A percentile compares a stretch with the other conserved stretches of the same genome.
These are phyloP conservation scores for Eucalyptus rudis DNA, from an alignment of 345 rosid genomes.

Conservation along the genomic window DNA sequence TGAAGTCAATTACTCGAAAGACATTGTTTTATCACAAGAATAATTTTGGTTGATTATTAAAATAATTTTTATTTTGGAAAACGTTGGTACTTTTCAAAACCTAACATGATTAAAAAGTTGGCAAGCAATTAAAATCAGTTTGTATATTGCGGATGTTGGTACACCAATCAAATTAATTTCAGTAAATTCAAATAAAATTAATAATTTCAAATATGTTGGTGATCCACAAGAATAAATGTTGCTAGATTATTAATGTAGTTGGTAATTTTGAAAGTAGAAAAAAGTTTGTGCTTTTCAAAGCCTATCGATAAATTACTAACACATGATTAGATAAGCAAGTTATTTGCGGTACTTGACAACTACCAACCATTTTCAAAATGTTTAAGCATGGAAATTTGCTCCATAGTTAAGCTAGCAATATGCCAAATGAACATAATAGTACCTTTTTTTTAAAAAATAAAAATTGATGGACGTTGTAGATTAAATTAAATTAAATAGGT, in stretches of 20 bases:
- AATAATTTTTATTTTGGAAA: too few relatives aligned
- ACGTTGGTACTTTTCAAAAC: not conserved
- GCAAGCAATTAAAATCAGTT: too few relatives aligned
- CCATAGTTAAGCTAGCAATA: too few relatives aligned
- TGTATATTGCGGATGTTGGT: too few relatives aligned
- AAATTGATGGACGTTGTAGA: rapidly evolving
- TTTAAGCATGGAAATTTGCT: not conserved
- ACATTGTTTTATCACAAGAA: rapidly evolving
- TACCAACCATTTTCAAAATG: rapidly evolving
- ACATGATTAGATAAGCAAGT: rapidly evolving
- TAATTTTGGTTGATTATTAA: not conserved
- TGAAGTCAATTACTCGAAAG: too few relatives aligned
- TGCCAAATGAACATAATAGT: too few relatives aligned
- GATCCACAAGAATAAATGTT: not conserved
- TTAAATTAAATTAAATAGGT: too few relatives aligned
- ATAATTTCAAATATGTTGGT: rapidly evolving
- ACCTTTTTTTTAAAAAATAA: too few relatives aligned
- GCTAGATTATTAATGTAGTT: not conserved
- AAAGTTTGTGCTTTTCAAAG: rapidly evolving
- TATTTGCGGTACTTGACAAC: rapidly evolving
- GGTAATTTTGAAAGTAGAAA: not conserved
- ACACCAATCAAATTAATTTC: too few relatives aligned
- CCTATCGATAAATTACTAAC: not conserved
- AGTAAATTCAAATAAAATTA: not conserved
- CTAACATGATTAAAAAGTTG: not conserved